Conservation (phyloP, 257 asterid genomes). For the Solanum corneliomulleri region DNA sequence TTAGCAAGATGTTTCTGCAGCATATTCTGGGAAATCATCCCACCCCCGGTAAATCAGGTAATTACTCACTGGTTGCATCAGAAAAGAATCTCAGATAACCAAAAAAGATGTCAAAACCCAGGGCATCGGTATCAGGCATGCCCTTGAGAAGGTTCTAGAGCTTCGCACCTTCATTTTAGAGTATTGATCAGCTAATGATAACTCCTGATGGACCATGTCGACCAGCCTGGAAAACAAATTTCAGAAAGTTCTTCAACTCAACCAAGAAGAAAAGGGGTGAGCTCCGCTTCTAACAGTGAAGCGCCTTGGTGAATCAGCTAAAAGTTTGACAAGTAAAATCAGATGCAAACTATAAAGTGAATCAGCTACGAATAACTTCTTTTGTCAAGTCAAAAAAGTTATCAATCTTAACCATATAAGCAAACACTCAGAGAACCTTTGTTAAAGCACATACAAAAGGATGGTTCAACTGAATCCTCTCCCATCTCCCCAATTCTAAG, state of each 20-base stretch:
- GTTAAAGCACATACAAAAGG: background rate
- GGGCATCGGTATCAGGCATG: background rate
- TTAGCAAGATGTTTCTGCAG: background rate
- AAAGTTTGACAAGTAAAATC: background rate
- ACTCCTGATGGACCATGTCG: constrained; percentile 85
- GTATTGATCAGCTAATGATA: constrained; percentile 90
- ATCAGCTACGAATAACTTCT: background rate
- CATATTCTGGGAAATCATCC: background rate
- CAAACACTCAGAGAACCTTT: background rate
- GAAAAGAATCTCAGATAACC: background rate
- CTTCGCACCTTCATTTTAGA: constrained; percentile 63
- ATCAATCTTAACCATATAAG: background rate
- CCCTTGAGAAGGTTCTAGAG: constrained; percentile 4
- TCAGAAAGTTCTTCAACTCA: constrained; percentile 7
- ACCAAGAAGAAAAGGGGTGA: background rate
- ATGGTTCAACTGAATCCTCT: background rate
- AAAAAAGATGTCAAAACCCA: background rate
- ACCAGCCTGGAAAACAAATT: constrained; percentile 49
- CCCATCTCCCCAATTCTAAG: background rate
- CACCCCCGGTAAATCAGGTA: background rate
- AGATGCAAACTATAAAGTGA: background rate
- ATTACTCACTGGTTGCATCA: background rate
- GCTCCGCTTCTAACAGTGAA: background rate
- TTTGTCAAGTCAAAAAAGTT: background rate
- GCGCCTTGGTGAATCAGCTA: background rate